Base-by-base conservation (phyloP, 2,329 filamentous ascomycete genomes). In the Ophiostoma australiae region DNA sequence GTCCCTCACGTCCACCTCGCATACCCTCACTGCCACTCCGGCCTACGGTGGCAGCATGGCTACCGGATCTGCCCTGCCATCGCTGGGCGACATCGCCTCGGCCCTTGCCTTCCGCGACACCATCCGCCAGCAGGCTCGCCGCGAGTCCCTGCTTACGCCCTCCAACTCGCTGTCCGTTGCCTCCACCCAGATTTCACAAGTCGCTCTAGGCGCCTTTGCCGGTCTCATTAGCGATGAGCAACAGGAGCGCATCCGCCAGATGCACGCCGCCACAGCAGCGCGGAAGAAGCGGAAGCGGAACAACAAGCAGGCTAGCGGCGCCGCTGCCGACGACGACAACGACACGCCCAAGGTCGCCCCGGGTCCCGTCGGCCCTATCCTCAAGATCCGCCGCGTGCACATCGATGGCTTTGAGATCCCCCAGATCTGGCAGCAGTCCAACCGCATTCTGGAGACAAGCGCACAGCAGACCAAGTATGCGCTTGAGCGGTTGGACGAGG, bases 351-450 rank as follows among this genome's bases (percentile, higher is more conserved):
- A 75, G 89, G 86, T 79, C 94, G 96, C 82, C 84, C 91, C 74
- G 95, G 95, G 83, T 84, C 91, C 75, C 81, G 85, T 55, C 77
- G 80, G 48, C 81, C 84, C 69, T 80, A 80, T 91, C 1, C 78
- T 97, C 74, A 93, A 93, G 76, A 83, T 97, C 76, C 90, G 91
- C 76, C 93, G 91, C 79, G 83, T 99, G 20, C 91, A 97, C 78
- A 84, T 93, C 7, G 89, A 97, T 71, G 95, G 94, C 0, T 97
- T 98, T 76, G 91, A 91, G 76, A 90, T 91, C 13, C 88, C 90
- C 27, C 94, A 98, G 80, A 89, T 99, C 63, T 99, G 94, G 91
- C 92, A 97, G 80, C 95, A 99, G 81, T 91, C 93, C 10, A 90
- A 89, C 77, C 88, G 91, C 76, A 92, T 98, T 27, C 89, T 98